Base-by-base conservation (phyloP, 2,329 filamentous ascomycete species). In the Knufia fluminis region DNA sequence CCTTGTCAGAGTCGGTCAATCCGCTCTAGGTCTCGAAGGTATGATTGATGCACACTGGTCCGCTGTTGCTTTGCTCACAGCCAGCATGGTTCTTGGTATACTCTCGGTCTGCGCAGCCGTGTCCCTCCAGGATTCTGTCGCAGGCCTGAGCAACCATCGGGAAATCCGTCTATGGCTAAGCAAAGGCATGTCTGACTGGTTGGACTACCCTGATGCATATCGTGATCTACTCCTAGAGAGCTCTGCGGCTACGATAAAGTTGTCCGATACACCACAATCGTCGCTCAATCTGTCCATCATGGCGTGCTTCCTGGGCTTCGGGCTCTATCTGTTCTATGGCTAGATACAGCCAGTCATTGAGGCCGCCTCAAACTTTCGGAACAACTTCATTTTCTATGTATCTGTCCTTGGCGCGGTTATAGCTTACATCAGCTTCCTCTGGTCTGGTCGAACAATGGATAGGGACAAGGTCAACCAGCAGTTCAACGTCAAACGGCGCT, bases 361-460 rank as follows among this genome's bases (percentile, higher is more conserved):
- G 22, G 9, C 10, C 14, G 6, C 24, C 20, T n/a, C 24, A 4
- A 43, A 43, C 24, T 24, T 26, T 28, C 40, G 40, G 24, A 43
- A 43, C 20, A 26, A 26, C 24, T 28, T 43, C 23, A 43, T 43
- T 23, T 43, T 43, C 24, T 43, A 43, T 23, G 40, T 43, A 14
- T 43, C 19, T 43, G 40, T 43, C 14, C 10, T 31, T n/a, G 40
- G 40, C 7, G 16, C 40, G 3, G 23, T 43, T 12, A 26, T 43
- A 8, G 35, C 8, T 8, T 38, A 38, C 16, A 17, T 38, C 16
- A n/a, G 14, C 17, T 38, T 38, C 8, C 16, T 26, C 19, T 43
- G 8, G 39, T 7, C 7, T 42, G 39, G 10, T 14, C 24, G 20
- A 17, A 43, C 28, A 14, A 7, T 43, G n/a, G 40, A 43, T 23